Base-by-base conservation (phyloP, 2,329 filamentous ascomycete genomes). In the Dendryphion nanum region DNA sequence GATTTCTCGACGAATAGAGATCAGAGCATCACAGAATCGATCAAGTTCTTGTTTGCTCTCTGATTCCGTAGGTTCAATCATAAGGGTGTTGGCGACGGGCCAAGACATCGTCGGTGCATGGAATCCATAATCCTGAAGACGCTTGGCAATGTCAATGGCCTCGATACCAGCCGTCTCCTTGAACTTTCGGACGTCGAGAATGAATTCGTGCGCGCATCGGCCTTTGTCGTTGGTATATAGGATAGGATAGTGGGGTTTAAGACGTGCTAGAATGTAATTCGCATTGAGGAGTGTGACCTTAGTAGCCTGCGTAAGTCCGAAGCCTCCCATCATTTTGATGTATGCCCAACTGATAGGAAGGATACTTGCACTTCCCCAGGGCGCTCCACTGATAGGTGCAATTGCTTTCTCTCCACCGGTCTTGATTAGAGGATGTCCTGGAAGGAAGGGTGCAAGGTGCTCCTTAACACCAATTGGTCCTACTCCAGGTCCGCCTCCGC, bases 21-120 rank as follows among this genome's bases (percentile, higher is more conserved):
- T 86, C 29, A 97, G 74, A 0, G 91, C 89, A 48, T 96, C 85
- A 45, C 89, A 87, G 74, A 96, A 96, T 16, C 91, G 84, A 67
- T 96, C 91, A 2, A 97, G 79, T 73, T 97, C 91, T 46, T 85
- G 85, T 66, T 93, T 90, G 68, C 81, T 87, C 74, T 97, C 91
- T 12, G 85, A 90, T 71, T 96, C 91, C 0, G 91, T 97, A 2
- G 91, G 91, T 73, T 97, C 91, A 50, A 97, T 95, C 91, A 97
- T 97, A 30, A 97, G 80, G 1, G 91, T 96, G 70, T 94, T 94
- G 36, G 88, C 79, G 2, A 97, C 89, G 2, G 91, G 91, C 87
- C 88, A 96, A 63, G 83, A 89, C 91, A 97, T 96, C 37, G 91
- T 97, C 0, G 91, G 91, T 1, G 90, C 87, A 68, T 97, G 91